Percentiles rank a stretch among this genome's conserved stretches.
Conservation (phyloP, 305 asterid genomes). For the Petunia hybrid region DNA sequence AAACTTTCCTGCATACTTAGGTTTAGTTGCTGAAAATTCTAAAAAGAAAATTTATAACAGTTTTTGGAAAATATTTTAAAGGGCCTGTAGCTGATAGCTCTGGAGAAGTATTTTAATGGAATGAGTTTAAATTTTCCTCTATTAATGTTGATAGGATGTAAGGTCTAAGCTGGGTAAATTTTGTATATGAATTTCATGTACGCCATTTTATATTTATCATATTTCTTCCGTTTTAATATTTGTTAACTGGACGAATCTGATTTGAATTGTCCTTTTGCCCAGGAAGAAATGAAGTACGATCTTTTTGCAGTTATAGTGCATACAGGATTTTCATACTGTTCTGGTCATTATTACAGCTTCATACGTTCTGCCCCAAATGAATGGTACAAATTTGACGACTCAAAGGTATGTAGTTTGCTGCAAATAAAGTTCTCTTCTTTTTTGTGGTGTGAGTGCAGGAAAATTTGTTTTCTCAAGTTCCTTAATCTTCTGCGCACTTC, state of each 20-base stretch:
- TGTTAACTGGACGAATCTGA: constrained; percentile 31
- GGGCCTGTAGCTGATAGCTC: neutral
- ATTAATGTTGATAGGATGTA: neutral
- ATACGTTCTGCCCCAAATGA: constrained; percentile 62
- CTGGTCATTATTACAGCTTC: constrained; percentile 90
- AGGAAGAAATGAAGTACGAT: constrained; percentile 67
- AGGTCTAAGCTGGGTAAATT: constrained; percentile 17
- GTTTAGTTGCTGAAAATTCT: neutral
- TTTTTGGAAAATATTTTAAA: neutral
- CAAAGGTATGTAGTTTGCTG: constrained; percentile 51
- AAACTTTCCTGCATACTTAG: neutral
- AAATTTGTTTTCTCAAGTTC: constrained; percentile 2
- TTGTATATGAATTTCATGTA: constrained; percentile 1
- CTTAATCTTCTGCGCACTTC: neutral
- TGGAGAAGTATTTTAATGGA: neutral
- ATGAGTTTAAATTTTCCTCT: neutral
- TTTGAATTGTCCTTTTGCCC: constrained; percentile 36
- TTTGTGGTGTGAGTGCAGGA: neutral
- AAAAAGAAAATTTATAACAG: neutral
- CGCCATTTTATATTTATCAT: neutral
- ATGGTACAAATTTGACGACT: constrained; percentile 92
- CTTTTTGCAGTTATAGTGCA: constrained; percentile 88
- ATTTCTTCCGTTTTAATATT: constrained; percentile 29
- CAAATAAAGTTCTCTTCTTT: neutral
- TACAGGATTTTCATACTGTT: constrained; percentile 65